Percentiles rank a stretch among this genome's conserved stretches.
These are phyloP conservation scores for Clitocybe nebularis DNA, from an alignment of 1,284 basidiomycete species.

Conservation along the genomic window DNA sequence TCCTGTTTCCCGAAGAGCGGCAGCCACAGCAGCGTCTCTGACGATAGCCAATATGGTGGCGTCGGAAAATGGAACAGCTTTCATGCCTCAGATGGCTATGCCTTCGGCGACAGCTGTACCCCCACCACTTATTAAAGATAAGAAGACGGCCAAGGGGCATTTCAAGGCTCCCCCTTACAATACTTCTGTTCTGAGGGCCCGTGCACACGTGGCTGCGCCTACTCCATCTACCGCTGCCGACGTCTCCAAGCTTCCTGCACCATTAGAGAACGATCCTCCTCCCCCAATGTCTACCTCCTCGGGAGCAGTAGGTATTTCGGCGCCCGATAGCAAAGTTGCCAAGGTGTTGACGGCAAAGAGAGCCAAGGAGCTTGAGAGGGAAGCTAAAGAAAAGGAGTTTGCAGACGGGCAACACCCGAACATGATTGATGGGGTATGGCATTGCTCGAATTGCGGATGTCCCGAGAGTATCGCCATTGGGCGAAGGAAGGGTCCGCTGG, in stretches of 20 bases:
- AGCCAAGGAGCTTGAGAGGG: constrained; percentile 70
- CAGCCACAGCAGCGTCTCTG: constrained; percentile 77
- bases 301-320: constrained; percentile 13
- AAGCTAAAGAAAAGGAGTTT: constrained; percentile 78
- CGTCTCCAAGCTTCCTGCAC: constrained; percentile 48
- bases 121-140: constrained; percentile 49
- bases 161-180: constrained; percentile 70
- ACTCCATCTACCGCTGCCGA: constrained; percentile 67
- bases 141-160: constrained; percentile 59
- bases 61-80: constrained; percentile 67
- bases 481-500: constrained; percentile 82
- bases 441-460: constrained; percentile 88
- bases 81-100: constrained; percentile 46
- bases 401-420: constrained; percentile 80
- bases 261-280: constrained; percentile 57
- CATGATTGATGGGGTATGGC: constrained; percentile 82
- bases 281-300: constrained; percentile 34
- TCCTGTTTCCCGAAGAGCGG: constrained; percentile 72
- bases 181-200: constrained; percentile 47
- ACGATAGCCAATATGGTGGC: constrained; percentile 84
- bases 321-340: constrained; percentile 39
- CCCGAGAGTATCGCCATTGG: constrained; percentile 83
- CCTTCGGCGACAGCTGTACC: constrained; percentile 37
- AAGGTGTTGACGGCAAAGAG: constrained; percentile 53
- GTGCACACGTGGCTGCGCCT: constrained; percentile 54